These are phyloP conservation scores for Bacterosira constricta DNA, from an alignment of 108 stramenopile genomes.

Conservation along the genomic window DNA sequence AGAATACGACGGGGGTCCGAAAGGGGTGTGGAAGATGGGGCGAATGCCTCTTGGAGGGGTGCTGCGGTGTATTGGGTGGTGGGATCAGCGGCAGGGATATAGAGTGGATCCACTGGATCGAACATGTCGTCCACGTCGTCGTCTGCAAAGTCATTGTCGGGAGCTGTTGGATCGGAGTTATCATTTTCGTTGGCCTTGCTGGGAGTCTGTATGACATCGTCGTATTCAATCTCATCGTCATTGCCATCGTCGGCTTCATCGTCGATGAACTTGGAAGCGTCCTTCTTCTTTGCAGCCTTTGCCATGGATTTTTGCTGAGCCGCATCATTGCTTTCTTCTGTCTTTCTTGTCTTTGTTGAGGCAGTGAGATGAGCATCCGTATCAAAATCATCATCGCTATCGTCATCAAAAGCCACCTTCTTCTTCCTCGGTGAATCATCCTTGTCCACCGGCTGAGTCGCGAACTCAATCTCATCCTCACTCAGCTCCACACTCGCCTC, in stretches of 20 bases:
- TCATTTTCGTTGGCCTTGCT: constrained; percentile 12
- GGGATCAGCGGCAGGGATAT: neutral
- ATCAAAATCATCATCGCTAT: constrained; percentile 47
- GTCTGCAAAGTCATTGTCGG: constrained; percentile 20
- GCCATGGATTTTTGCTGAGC: no score
- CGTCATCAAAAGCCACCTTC: constrained; percentile 3
- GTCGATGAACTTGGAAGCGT: constrained; percentile 47
- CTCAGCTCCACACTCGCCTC: neutral
- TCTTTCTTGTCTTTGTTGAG: neutral
- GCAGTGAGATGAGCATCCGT: neutral
- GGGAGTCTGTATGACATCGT: neutral
- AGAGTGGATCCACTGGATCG: constrained; percentile 15
- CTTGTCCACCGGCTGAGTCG: neutral
- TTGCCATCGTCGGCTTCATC: constrained; percentile 60
- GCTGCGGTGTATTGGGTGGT: constrained; percentile 8
- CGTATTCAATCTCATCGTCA: constrained; percentile 19
- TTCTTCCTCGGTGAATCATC: neutral
- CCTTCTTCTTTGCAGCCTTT: constrained; percentile 8
- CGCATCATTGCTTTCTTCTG: no score
- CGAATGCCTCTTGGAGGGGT: constrained; percentile 77
- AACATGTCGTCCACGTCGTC: constrained; percentile 42
- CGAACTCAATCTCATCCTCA: neutral
- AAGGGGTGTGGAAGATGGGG: constrained; percentile 76
- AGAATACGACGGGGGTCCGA: constrained; percentile 72
- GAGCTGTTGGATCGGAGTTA: neutral